Evolutionary conservation across 768 basidiomycete genomes (phyloP).

Genomic region (Boletus reticuloceps): DNA sequence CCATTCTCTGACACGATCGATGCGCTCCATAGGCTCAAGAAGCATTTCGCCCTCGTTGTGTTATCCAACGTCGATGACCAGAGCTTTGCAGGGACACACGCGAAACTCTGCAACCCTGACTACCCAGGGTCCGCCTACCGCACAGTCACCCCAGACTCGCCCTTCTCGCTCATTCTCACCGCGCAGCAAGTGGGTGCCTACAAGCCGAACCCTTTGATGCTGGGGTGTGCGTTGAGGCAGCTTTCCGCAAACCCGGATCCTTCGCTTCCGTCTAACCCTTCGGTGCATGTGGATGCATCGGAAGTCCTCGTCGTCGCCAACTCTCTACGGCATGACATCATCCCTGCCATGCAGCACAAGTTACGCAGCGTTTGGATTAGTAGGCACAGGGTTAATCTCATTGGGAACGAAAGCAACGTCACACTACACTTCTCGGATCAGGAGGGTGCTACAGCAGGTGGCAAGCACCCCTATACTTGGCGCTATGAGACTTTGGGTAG

Average conservation of each 20-base stretch:
- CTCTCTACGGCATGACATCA: slow-evolving; percentile 64
- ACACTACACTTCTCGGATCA: slow-evolving; percentile 32
- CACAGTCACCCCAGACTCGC: slow-evolving; percentile 43
- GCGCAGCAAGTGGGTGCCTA: slow-evolving; percentile 74
- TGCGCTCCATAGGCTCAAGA: slow-evolving; percentile 58
- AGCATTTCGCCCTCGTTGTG: slow-evolving; percentile 66
- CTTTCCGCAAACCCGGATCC: slow-evolving; percentile 19
- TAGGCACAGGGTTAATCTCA: slow-evolving; percentile 30
- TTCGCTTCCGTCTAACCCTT: slow-evolving; percentile 18
- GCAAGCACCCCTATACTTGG: slow-evolving; percentile 42
- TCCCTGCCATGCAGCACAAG: slow-evolving; percentile 55
- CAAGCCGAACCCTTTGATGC: slow-evolving; percentile 54
- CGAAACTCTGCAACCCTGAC: slow-evolving; percentile 36
- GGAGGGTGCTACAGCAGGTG: slow-evolving; percentile 14
- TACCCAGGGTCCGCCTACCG: slow-evolving; percentile 34
- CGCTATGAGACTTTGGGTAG: slow-evolving; percentile 58
- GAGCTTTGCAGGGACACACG: slow-evolving; percentile 61
- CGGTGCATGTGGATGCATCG: slow-evolving; percentile 29
- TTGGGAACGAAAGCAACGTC: slow-evolving; percentile 34
- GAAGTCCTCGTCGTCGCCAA: slow-evolving; percentile 66
- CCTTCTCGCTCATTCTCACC: slow-evolving; percentile 65
- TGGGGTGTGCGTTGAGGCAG: slow-evolving; percentile 32
- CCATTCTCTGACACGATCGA: slow-evolving; percentile 64
- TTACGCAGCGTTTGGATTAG: slow-evolving; percentile 68
- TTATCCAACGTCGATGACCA: slow-evolving; percentile 72